Percentiles rank a stretch among this genome's conserved stretches.
Conservation (phyloP, 2,329 filamentous ascomycete genomes). For the Penicillium brasilianum region DNA sequence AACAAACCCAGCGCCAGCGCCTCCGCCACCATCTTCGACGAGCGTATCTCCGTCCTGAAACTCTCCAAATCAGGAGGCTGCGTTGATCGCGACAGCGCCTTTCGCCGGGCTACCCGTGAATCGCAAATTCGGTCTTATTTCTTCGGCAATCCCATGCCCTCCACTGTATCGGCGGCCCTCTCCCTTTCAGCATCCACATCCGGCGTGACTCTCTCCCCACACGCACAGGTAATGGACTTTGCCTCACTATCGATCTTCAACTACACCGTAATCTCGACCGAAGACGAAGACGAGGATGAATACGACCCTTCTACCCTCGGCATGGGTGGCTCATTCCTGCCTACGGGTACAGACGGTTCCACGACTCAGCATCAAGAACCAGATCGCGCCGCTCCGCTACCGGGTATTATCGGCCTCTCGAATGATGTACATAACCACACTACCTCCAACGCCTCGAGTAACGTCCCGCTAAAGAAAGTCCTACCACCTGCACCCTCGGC, state of each 20-base stretch:
- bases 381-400: slow-evolving; percentile 27
- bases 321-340: slow-evolving; percentile 43
- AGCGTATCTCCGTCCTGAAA: slow-evolving; percentile 74
- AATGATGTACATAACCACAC: slow-evolving; percentile 24
- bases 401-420: slow-evolving; percentile 30
- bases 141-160: slow-evolving; percentile 70
- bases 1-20: slow-evolving; percentile 53
- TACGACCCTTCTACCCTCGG: slow-evolving; percentile 44
- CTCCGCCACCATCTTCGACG: slow-evolving; percentile 58
- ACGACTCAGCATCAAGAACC: slow-evolving; percentile 23
- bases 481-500: slow-evolving; percentile 62
- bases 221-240: slow-evolving; percentile 84
- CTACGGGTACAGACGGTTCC: slow-evolving; percentile 35
- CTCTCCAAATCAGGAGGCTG: slow-evolving; percentile 87
- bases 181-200: slow-evolving; percentile 46
- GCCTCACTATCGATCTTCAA: slow-evolving; percentile 75
- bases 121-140: slow-evolving; percentile 89
- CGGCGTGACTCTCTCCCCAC: slow-evolving; percentile 78
- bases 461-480: slow-evolving; percentile 61
- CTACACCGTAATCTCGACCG: slow-evolving; percentile 62
- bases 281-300: slow-evolving; percentile 58
- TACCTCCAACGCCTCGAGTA: slow-evolving; percentile 27
- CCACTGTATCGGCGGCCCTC: slow-evolving; percentile 43
- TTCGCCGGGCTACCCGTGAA: slow-evolving; percentile 75
- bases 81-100: slow-evolving; percentile 73